Base-by-base conservation (phyloP, 345 rosid species). In the Garcia nutans region DNA sequence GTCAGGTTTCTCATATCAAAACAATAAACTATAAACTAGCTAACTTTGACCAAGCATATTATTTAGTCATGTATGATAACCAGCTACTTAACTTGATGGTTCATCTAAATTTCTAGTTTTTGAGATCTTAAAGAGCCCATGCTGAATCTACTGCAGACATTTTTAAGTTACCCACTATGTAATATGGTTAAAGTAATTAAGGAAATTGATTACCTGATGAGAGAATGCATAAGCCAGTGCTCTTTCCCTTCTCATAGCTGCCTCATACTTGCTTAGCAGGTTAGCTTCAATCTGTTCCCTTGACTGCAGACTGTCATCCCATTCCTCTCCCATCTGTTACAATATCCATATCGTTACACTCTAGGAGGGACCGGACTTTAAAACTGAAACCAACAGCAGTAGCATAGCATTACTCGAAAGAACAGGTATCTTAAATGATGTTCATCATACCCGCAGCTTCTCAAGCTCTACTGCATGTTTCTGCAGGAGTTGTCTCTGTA, bases 201-300 rank as follows among this genome's bases (percentile, higher is more conserved):
- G 76, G 69, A 54, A 75, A 26, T 24, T 47, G 62, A 44, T 82
- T 63, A 96, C 99, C 99, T 96, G 98, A 85, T 91, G 98, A 78
- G 99, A 74, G 78, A 88, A 89, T 59, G 99, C 81, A 82, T 93
- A 96, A 42, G 97, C 99, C 82, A 92, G 71, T 45, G 97, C 90
- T 77, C 95, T 86, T 85, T 96, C 99, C 78, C 98, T 91, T 86
- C 95, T 89, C 99, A 89, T 84, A 1, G 97, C 71, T n/a, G 98
- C 98, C 80, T 93, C 99, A 52, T 86, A 88, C 88, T 90, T 93
- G 89, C 84, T 86, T 47, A 96, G 86, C 80, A 96, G 80, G 73
- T 83, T 92, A 0, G 92, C 86, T 83, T 96, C 97, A n/a, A 93
- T 77, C 79, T 93, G 92, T 82, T 92, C 97, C 86, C 89, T 93